Evolutionary conservation across 139 green algal species (phyloP).

Genomic region (Coelastrella sp.): DNA sequence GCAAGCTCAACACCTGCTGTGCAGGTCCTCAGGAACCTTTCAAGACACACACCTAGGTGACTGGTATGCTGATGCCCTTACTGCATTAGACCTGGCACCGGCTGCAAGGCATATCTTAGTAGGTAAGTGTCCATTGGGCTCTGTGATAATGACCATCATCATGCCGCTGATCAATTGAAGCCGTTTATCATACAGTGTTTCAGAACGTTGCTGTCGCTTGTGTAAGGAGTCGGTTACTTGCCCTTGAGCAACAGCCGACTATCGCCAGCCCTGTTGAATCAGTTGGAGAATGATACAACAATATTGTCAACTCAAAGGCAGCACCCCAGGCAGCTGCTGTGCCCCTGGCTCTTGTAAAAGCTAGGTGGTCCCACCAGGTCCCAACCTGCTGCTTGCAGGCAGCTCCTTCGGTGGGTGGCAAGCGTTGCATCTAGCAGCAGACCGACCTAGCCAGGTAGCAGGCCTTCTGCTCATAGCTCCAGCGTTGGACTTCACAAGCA

Average conservation of each 20-base stretch:
- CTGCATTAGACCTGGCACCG: constrained; percentile 19
- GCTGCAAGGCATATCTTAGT: constrained; percentile 1
- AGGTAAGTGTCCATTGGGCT: neutral
- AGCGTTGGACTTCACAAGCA: constrained; percentile 24
- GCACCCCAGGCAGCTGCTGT: neutral
- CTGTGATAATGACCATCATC: too few relatives aligned
- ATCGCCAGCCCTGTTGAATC: too few relatives aligned
- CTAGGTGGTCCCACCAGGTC: too few relatives aligned
- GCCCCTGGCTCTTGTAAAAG: too few relatives aligned
- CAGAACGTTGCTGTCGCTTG: too few relatives aligned
- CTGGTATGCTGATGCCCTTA: constrained; percentile 2
- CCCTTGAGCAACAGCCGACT: too few relatives aligned
- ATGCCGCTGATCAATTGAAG: too few relatives aligned
- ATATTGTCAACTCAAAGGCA: too few relatives aligned
- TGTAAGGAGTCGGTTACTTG: too few relatives aligned
- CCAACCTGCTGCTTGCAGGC: neutral
- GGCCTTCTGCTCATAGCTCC: constrained; percentile 39
- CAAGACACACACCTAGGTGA: constrained; percentile 22
- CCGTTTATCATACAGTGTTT: too few relatives aligned
- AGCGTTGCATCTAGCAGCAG: neutral
- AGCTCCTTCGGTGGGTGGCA: constrained; percentile 1
- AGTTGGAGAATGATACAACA: too few relatives aligned
- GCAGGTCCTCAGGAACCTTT: constrained; percentile 38
- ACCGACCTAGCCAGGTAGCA: neutral
- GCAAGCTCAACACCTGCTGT: neutral